Evolutionary conservation across 192 early-diverging fungal species (phyloP), one percentile per base, ranked within the genome.

Genomic region (Dispira simplex): DNA sequence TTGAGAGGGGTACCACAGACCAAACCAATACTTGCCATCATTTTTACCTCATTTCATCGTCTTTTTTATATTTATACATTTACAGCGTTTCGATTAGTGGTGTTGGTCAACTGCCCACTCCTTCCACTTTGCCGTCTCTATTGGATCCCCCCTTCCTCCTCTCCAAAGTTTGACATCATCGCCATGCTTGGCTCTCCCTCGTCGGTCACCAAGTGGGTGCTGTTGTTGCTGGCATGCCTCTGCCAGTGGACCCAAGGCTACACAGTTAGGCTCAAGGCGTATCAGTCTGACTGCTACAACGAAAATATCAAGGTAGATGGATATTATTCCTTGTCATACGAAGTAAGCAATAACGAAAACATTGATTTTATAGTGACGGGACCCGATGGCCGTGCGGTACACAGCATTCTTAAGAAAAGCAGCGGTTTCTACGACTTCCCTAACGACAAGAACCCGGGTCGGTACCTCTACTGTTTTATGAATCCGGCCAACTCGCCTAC

Each of bases 391-490:
- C 44, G 48, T 13, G 52, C 57, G 11, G 54, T 80, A 11, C 63
- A 71, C 65, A 55, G 28, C 23, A 63, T 68, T 13, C 28, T 53
- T 39, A 46, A 25, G 10, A n/a, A 72, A 53, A 56, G 66, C 45
- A 66, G 43, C 32, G 52, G 55, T 62, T 63, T 68, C 0, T 72
- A 67, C 57, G 71, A 65, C 69, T 13, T 75, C 69, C 59, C 63
- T 23, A 64, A 66, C 18, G 82, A 86, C 20, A 70, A 73, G 25
- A 23, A 49, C 8, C 70, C 71, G 23, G 89, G 89, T 54, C 72
- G 75, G 64, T 78, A 88, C 65, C 75, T 72, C 13, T 87, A 83
- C 70, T 91, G 89, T 73, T 91, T 91, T 71, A 83, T 79, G 66
- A 91, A 91, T 72, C 67, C 73, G 39, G 79, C 83, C 72, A 81